Base-by-base conservation (phyloP, 2,329 filamentous ascomycete genomes). In the Fusarium cyanostomum region DNA sequence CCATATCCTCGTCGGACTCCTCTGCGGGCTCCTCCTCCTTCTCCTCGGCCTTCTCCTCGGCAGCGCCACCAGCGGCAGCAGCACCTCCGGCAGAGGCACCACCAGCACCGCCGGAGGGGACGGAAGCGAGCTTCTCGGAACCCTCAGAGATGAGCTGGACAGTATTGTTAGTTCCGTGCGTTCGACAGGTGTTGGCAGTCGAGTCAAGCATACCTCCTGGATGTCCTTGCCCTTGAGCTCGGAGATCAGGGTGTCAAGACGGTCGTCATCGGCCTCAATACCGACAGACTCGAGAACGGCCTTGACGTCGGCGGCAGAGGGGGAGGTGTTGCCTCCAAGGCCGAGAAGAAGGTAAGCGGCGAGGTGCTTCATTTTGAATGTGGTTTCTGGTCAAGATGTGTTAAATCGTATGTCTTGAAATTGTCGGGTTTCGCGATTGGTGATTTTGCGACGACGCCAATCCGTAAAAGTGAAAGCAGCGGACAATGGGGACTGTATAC, bases 301-400 rank as follows among this genome's bases (percentile, higher is more conserved):
- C 86, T 92, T 95, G 87, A 99, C 84, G 79, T 98, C 94, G 71
- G 81, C 81, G 75, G 91, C 92, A 69, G 91, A 93, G 74, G 95
- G 95, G 69, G 89, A 88, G 84, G 86, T 81, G 88, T 97, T 98
- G 84, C 95, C 95, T 80, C 87, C 94, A 74, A 98, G 91, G 84
- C 85, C 84, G 82, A 98, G 92, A 79, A 99, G 94, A 79, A 99
- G 93, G 89, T 96, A 98, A 80, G 95, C 94, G 80, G 95, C 95
- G 86, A 99, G 91, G 86, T 98, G 90, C 94, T 99, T 98, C 95
- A 99, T 98, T 92, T 89, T 96, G 81, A 74, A 73, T 69, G 75
- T 72, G 61, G 62, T 77, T 80, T 77, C 73, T 77, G 71, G 39
- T 43, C 15, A 30, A 43, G 27, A 56, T 21, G 27, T 35, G 58